Base-by-base conservation (phyloP, 768 basidiomycete genomes). In the Neoboletus subvelutipes region DNA sequence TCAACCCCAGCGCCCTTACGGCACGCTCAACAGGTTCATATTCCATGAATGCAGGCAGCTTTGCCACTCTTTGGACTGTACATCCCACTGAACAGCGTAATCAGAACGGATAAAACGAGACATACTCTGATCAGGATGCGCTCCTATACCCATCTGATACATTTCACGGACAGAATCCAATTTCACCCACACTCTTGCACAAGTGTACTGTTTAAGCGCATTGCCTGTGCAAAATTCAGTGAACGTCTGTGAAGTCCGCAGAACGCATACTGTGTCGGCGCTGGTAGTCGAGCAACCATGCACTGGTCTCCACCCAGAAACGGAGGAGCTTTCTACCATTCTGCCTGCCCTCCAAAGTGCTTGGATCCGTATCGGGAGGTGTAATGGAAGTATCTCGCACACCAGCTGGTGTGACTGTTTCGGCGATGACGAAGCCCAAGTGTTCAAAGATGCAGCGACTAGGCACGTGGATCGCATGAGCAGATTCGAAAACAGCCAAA, bases 91-190 rank as follows among this genome's bases (percentile, higher is more conserved):
- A 65, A 28, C 3, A 58, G 50, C 42, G 8, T n/a, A 1, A 31
- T 24, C 10, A 42, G 17, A 37, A 12, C 5, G 4, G 17, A 50
- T 22, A 13, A 31, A 42, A 55, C 2, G 26, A 26, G 34, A 62
- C 84, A 61, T 64, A 91, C 90, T 85, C 69, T 92, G 90, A 57
- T 86, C 84, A 29, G 84, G 82, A 71, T 91, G 88, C 7, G 89
- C 87, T 18, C 90, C 90, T 49, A 92, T 81, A 0, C 79, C 87
- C 45, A 69, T 77, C 68, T 90, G 88, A 69, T 86, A 87, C 79
- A 85, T 82, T 63, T 90, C 88, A 37, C 88, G 76, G 7, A 78
- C 85, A 60, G 76, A 78, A 33, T 86, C 81, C 36, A 83, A 72
- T 55, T 79, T 80, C 17, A 87, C 78, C 71, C 78, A 78, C 3